A percentile compares a stretch with the other conserved stretches of the same genome.
These are phyloP conservation scores for Lyophyllum semitale DNA, from an alignment of 768 basidiomycete species.

Conservation along the genomic window DNA sequence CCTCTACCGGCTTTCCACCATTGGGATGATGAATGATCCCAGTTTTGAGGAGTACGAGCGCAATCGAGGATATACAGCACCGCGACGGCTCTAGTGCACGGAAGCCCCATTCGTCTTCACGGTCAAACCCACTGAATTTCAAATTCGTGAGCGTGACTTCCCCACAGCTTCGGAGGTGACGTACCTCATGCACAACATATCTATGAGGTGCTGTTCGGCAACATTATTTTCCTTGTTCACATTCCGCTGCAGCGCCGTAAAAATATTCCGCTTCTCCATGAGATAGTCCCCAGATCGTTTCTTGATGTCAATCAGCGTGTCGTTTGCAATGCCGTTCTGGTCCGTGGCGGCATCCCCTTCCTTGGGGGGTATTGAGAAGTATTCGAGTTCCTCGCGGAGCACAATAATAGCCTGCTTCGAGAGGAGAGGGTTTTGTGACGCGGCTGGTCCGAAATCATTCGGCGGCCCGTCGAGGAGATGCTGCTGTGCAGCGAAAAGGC, in stretches of 20 bases:
- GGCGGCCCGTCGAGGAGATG: constrained; percentile 70
- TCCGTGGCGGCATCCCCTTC: constrained; percentile 64
- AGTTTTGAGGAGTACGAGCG: constrained; percentile 95
- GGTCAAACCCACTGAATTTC: constrained; percentile 81
- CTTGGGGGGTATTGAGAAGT: constrained; percentile 92
- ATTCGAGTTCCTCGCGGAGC: constrained; percentile 95
- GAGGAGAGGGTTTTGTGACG: constrained; percentile 87
- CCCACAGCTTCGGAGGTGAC: constrained; percentile 9
- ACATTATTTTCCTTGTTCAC: constrained; percentile 99
- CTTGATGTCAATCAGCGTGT: constrained; percentile 77
- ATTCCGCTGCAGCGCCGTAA: constrained; percentile 96
- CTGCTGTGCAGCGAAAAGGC: constrained; percentile 78
- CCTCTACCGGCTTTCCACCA: constrained; percentile 70
- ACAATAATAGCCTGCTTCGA: constrained; percentile 98
- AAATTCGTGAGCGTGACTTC: constrained; percentile 4
- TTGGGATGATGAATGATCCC: constrained; percentile 82
- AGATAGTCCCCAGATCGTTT: constrained; percentile 84
- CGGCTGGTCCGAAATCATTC: constrained; percentile 61
- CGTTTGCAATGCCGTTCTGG: constrained; percentile 79
- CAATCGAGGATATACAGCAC: constrained; percentile 98
- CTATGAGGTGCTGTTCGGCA: constrained; percentile 98
- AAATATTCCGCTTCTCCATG: constrained; percentile 89
- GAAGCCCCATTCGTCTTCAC: constrained; percentile 98
- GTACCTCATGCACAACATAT: constrained; percentile 99
- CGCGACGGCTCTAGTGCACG: constrained; percentile 93